Base-by-base conservation (phyloP, 2,329 filamentous ascomycete species). In the Ophiostoma triangulosporum region DNA sequence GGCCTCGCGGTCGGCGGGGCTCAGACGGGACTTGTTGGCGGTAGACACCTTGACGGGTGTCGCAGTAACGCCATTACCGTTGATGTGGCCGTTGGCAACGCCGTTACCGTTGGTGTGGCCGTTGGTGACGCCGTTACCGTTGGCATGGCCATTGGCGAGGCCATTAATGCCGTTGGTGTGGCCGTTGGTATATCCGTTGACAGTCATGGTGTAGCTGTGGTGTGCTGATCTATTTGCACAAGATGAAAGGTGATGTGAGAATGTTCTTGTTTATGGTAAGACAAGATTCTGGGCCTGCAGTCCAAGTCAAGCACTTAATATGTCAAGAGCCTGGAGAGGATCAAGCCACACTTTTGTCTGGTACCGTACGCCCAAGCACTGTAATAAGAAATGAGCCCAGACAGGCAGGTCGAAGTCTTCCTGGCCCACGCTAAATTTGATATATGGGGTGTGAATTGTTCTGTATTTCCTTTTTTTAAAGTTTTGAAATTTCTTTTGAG, bases 1-100 rank as follows among this genome's bases (percentile, higher is more conserved):
- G 50, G 86, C 78, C 58, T 83, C 76, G 52, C 75, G 31, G 33
- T 58, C 51, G 11, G 53, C 50, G 1, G 54, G 53, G 48, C 2
- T 36, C 14, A 60, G 53, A 1, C 33, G 54, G 1, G 55, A 57
- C 14, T n/a, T 38, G 15, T 40, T 50, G 15, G 26, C n/a, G 4
- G 48, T 53, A 2, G 38, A 31, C 14, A 32, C 32, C n/a, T 35
- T 27, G 15, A 6, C 36, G 6, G 24, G n/a, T 5, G 45, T 15
- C 7, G 27, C 9, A 11, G 46, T n/a, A 27, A 29, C 27, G 36
- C 51, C 40, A 27, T 52, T 50, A n/a, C 24, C 45, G 27, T 51
- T 51, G 14, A 17, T 17, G 33, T 26, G 43, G 22, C 40, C 35
- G 22, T 43, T 20, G 33, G 46, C 22, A 14, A 33, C 24, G 48